These are phyloP conservation scores for Carex pumila DNA, from an alignment of 176 grass and related monocot genomes.

Conservation along the genomic window DNA sequence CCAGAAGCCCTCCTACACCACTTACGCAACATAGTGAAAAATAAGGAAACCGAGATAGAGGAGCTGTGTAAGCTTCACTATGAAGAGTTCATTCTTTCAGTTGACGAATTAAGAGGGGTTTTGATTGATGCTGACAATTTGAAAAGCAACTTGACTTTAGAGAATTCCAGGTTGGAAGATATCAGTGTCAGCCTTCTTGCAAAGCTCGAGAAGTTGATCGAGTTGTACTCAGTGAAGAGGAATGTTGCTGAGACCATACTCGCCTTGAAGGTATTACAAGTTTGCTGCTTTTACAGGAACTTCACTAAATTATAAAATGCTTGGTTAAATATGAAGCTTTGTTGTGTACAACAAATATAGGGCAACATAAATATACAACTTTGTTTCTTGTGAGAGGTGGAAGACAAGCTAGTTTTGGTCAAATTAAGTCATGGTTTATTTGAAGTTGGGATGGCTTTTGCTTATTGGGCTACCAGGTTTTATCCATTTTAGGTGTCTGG, in stretches of 20 bases:
- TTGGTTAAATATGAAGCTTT: not conserved
- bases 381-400: not conserved
- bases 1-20: conserved; percentile 68
- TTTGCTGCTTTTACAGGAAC: not conserved
- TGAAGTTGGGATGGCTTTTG: not conserved
- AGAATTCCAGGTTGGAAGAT: conserved; percentile 63
- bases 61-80: conserved; percentile 81
- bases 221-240: conserved; percentile 43
- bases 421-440: not conserved
- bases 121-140: conserved; percentile 75
- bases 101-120: conserved; percentile 72
- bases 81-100: conserved; percentile 87
- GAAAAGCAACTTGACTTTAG: conserved; percentile 42
- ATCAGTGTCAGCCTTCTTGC: conserved; percentile 34
- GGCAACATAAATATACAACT: not conserved
- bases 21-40: conserved; percentile 65
- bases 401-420: not conserved
- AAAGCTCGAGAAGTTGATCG: conserved; percentile 65
- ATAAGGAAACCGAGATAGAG: conserved; percentile 91
- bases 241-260: conserved; percentile 45
- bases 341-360: not conserved
- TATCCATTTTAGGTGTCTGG: not conserved
- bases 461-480: not conserved
- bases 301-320: not conserved
- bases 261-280: conserved; percentile 28